A percentile compares a stretch with the other conserved stretches of the same genome.
Evolutionary conservation across 2,329 filamentous ascomycete species (phyloP).

Genomic region (Neopestalotiopsis clavispora): DNA sequence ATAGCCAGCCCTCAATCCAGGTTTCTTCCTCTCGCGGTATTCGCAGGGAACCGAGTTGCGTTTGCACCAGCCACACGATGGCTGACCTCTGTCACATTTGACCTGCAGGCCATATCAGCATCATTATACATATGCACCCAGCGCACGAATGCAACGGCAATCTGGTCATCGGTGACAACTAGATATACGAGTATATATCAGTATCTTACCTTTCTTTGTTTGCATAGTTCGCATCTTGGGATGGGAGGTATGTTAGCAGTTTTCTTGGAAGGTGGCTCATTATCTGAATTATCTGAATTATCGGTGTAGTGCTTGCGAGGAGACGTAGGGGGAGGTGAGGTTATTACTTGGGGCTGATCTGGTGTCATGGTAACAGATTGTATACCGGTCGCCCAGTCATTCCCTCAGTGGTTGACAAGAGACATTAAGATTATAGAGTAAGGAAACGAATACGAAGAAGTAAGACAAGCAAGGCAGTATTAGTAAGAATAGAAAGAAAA

Average conservation of each 20-base stretch:
- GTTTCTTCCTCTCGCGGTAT: conserved; percentile 73
- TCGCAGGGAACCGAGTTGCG: conserved; percentile 68
- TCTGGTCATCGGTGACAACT: not conserved
- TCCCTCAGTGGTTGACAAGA: not conserved
- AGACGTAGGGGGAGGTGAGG: conserved; percentile 7
- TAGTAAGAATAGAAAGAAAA: not conserved
- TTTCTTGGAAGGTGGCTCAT: conserved; percentile 25
- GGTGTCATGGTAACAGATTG: conserved; percentile 14
- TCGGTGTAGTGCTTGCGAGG: conserved; percentile 21
- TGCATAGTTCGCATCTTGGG: conserved; percentile 75
- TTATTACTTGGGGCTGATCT: not conserved
- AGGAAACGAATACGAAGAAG: not conserved
- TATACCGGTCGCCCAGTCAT: not conserved
- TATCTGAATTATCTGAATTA: conserved; percentile 26
- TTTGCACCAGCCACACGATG: conserved; percentile 71
- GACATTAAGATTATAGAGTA: not conserved
- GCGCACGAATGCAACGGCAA: too few relatives aligned
- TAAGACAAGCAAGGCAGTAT: not conserved
- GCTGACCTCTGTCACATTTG: conserved; percentile 78
- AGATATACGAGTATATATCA: conserved; percentile 18
- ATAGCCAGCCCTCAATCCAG: conserved; percentile 69
- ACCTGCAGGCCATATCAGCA: conserved; percentile 48
- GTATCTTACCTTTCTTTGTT: conserved; percentile 69
- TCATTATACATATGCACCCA: not conserved
- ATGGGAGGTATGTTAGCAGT: conserved; percentile 41